Conservation (phyloP, 2,329 filamentous ascomycete genomes). For the Calonectria pseudoturangicola region DNA sequence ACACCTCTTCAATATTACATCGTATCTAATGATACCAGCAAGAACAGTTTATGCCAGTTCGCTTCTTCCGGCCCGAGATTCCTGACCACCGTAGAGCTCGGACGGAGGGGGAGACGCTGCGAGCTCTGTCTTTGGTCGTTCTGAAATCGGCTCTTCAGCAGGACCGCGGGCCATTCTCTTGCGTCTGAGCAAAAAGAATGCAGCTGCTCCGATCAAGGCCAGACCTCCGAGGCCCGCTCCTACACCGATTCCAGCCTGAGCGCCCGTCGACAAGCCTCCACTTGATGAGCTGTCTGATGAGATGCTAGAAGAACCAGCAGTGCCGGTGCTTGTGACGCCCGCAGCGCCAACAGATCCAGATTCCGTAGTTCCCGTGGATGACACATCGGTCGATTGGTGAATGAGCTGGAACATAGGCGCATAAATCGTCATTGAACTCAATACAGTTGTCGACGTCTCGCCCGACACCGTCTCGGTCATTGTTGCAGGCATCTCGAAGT, state of each 20-base stretch:
- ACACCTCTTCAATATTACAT: not conserved
- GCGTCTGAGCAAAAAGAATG: slow-evolving; percentile 20
- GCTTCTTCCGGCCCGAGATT: not conserved
- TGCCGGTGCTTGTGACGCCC: not conserved
- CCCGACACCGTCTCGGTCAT: slow-evolving; percentile 30
- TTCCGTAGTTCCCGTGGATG: slow-evolving; percentile 35
- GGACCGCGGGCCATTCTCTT: slow-evolving; percentile 5
- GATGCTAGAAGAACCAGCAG: slow-evolving; percentile 6
- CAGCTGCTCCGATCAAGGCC: slow-evolving; percentile 33
- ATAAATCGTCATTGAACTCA: slow-evolving; percentile 42
- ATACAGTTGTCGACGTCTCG: slow-evolving; percentile 19
- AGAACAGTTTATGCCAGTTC: not conserved
- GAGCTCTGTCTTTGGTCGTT: slow-evolving; percentile 8
- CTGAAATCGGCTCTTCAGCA: not conserved
- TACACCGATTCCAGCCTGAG: slow-evolving; percentile 44
- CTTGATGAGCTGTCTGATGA: not conserved
- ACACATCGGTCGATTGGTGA: slow-evolving; percentile 49
- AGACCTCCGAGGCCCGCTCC: slow-evolving; percentile 36
- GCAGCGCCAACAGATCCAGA: slow-evolving; percentile 21
- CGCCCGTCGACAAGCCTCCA: slow-evolving; percentile 42
- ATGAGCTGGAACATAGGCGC: slow-evolving; percentile 59
- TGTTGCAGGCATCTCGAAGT: slow-evolving; percentile 41
- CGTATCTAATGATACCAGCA: not conserved
- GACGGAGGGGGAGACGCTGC: not conserved
- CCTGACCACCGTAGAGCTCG: not conserved